These are phyloP conservation scores for Hygrophoropsis aurantiaca DNA, from an alignment of 768 basidiomycete genomes.

Conservation along the genomic window DNA sequence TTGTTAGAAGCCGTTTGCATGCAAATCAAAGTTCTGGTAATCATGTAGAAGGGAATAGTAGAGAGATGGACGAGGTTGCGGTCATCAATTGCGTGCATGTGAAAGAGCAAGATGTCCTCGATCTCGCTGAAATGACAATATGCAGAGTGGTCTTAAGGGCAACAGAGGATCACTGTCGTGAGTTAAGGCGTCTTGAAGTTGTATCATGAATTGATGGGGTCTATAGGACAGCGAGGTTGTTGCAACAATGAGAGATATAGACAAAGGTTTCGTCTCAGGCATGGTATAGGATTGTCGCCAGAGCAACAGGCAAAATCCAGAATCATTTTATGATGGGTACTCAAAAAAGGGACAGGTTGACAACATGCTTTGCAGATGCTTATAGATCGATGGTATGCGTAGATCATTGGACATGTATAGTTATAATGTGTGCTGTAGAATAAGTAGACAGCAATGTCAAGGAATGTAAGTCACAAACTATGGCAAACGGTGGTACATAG, in stretches of 20 bases:
- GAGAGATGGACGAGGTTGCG: conserved; percentile 43
- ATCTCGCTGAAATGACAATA: conserved; percentile 44
- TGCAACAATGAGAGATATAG: conserved; percentile 59
- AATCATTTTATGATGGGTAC: conserved; percentile 15
- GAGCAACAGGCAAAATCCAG: conserved; percentile 10
- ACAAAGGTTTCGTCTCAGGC: conserved; percentile 44
- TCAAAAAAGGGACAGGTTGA: background rate
- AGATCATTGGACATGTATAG: no score
- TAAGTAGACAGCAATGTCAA: conserved; percentile 7
- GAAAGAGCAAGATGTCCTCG: conserved; percentile 51
- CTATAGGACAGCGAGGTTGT: conserved; percentile 44
- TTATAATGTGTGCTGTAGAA: no score
- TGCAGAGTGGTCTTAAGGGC: conserved; percentile 47
- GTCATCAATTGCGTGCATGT: conserved; percentile 61
- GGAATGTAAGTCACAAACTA: conserved; percentile 45
- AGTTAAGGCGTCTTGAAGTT: conserved; percentile 23
- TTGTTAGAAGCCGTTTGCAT: conserved; percentile 42
- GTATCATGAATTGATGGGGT: conserved; percentile 2
- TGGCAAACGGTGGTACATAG: conserved; percentile 57
- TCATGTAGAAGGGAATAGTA: conserved; percentile 2
- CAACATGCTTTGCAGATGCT: background rate
- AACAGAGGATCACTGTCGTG: conserved; percentile 54
- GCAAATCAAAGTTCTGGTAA: conserved; percentile 4
- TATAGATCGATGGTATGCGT: conserved; percentile 13
- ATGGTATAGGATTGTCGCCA: conserved; percentile 18